Evolutionary conservation across 306 rosid species (phyloP), one percentile per base, ranked within the genome.

Genomic region (Begonia masoniana): DNA sequence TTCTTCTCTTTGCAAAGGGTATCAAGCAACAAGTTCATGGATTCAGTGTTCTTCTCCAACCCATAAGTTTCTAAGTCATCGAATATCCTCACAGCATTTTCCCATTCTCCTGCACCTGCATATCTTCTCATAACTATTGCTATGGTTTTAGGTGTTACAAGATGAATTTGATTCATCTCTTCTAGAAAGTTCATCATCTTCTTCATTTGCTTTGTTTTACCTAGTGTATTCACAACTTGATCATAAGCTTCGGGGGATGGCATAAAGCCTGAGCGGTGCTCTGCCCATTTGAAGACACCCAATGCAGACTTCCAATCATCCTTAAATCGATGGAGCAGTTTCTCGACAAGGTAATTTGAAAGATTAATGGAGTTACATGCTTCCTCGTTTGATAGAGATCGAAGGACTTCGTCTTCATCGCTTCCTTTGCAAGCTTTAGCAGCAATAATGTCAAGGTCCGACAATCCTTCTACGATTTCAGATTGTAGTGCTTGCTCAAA

Each of bases 281-380:
- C 52, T 1, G 85, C 95, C 95, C 97, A 89, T 77, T 62, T 78
- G 62, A 85, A 89, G 41, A 82, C 70, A 23, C 82, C 94, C 73
- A 89, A 65, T 4, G 95, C 97, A 15, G 94, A 72, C 54, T 71
- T 85, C 95, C 95, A 89, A 67, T 89, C 94, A 63, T 85, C 84
- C 74, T 78, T 85, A 42, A 77, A 89, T 7, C 85, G 84, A 43
- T 10, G 41, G 13, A 89, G 81, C 70, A 88, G 50, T 14, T 23
- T 58, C 24, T 62, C 55, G 67, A 80, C 66, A 23, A 85, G 77
- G 23, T 56, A 39, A 51, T 67, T 60, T 36, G 87, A 78, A 35
- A 74, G 57, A 42, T 46, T 68, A 50, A 85, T 58, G 48, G 55
- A 60, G 53, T 64, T 49, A 58, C 81, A 80, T 48, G 58, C 62